Base-by-base conservation (phyloP, 495 filamentous ascomycete species). In the Penicillium pancosmium region DNA sequence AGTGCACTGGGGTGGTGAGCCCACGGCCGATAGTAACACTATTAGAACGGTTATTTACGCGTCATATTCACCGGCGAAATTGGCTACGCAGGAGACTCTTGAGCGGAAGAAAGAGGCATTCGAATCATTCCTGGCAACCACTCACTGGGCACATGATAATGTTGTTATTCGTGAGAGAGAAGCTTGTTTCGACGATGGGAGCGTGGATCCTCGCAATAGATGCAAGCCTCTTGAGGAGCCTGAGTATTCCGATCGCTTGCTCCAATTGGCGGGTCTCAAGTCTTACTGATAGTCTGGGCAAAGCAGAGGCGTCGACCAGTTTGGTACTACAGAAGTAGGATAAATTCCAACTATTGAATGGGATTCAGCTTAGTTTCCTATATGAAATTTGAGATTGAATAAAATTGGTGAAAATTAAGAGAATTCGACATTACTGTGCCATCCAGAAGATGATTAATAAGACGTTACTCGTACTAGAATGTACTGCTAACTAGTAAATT, bases 71-170 rank as follows among this genome's bases (percentile, higher is more conserved):
- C 77, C 77, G 0, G 66, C 72, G 9, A 55, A 52, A 11, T 61
- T 76, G 48, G 71, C 72, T 8, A 61, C 56, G 0, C 50, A 60
- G 4, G 74, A 76, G 47, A 68, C 69, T 1, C 50, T 74, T 6
- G 56, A 60, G 43, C 52, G 57, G 33, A 79, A 78, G 57, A 61
- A 61, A 52, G 62, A 75, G 34, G 61, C 76, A 0, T 78, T 80
- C 46, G 65, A 68, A 33, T 51, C 59, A 12, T 70, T 69, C 40
- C 61, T 73, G 44, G 68, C 71, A 11, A 76, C 77, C 0, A 78
- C 77, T 2, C 76, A 80, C 43, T 80, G 77, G 78, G 71, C 76
- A 3, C 72, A 78, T 56, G 63, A 69, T 33, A 74, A 73, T 43
- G 47, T 72, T 15, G 57, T 63, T 12, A 35, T 64, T 18, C 66